Percentiles rank a stretch among this genome's conserved stretches.
Conservation (phyloP, 495 filamentous ascomycete species). For the Opeltia flavorubescens region DNA sequence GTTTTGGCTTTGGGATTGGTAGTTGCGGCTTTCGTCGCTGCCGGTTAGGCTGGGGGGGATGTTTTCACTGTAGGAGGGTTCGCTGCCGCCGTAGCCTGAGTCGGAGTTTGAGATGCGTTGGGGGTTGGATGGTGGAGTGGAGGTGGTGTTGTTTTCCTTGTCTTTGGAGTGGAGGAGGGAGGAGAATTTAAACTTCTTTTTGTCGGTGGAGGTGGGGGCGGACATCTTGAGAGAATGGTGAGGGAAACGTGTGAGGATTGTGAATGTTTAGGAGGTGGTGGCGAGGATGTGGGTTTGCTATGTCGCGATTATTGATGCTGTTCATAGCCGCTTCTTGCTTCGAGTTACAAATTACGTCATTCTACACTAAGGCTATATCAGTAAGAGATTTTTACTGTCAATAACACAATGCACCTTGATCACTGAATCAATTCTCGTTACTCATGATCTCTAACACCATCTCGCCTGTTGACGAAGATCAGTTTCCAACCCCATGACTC, state of each 20-base stretch:
- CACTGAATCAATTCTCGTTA: too few relatives aligned
- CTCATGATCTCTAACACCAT: neutral
- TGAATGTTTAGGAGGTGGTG: too few relatives aligned
- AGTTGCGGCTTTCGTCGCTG: conserved; percentile 1
- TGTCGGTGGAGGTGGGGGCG: neutral
- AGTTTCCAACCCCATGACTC: too few relatives aligned
- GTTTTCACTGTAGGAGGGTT: conserved; percentile 4
- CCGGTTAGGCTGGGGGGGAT: conserved; percentile 7
- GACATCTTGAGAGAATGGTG: neutral
- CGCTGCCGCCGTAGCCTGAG: conserved; percentile 15
- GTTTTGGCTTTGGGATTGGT: neutral
- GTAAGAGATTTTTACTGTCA: too few relatives aligned
- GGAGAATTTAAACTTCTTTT: conserved; percentile 1
- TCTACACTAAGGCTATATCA: too few relatives aligned
- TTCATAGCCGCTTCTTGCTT: too few relatives aligned
- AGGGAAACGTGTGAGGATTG: neutral
- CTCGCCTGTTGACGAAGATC: too few relatives aligned
- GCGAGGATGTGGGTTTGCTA: too few relatives aligned
- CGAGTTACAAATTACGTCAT: too few relatives aligned
- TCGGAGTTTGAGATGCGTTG: conserved; percentile 5
- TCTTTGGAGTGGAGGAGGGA: conserved; percentile 2
- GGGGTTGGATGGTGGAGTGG: neutral
- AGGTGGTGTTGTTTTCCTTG: neutral
- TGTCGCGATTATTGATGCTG: too few relatives aligned
- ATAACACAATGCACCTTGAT: too few relatives aligned